A percentile compares a stretch with the other conserved stretches of the same genome.
Conservation (phyloP, 768 basidiomycete species). For the Russula sp. region DNA sequence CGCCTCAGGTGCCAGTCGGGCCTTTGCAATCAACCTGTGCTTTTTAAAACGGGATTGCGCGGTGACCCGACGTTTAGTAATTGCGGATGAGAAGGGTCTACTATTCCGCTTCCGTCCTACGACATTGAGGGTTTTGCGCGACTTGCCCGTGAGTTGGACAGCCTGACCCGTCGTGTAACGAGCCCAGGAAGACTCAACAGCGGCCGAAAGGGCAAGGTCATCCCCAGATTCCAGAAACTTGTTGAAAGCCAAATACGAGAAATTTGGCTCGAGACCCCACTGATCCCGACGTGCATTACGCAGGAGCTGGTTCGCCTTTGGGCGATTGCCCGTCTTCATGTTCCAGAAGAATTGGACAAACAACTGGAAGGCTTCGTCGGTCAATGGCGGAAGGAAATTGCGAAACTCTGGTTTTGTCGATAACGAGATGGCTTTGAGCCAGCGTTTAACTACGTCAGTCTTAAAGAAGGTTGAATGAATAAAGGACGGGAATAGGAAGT, state of each 20-base stretch:
- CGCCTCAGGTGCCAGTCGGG: not conserved
- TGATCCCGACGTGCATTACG: constrained; percentile 19
- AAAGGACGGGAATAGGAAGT: not conserved
- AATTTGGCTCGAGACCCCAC: constrained; percentile 4
- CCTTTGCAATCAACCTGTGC: not conserved
- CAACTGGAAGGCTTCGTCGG: constrained; percentile 14
- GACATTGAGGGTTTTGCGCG: constrained; percentile 1
- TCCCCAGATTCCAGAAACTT: constrained; percentile 1
- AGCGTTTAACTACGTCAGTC: constrained; percentile 8
- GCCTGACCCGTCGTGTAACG: not conserved
- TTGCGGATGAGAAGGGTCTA: not conserved
- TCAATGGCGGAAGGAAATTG: constrained; percentile 7
- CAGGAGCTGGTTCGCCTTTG: constrained; percentile 11
- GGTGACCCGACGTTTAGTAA: not conserved
- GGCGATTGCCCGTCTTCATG: constrained; percentile 2
- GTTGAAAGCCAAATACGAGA: not conserved
- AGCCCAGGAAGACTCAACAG: not conserved
- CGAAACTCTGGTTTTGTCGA: constrained; percentile 14
- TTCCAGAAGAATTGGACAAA: constrained; percentile 36
- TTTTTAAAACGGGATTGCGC: constrained; percentile 7
- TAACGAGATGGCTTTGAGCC: constrained; percentile 17
- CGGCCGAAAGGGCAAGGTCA: not conserved
- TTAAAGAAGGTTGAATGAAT: not conserved
- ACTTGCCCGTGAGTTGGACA: not conserved
- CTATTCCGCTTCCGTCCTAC: constrained; percentile 3